Conservation (phyloP, 108 stramenopile genomes). For the Cyclotella atomus region DNA sequence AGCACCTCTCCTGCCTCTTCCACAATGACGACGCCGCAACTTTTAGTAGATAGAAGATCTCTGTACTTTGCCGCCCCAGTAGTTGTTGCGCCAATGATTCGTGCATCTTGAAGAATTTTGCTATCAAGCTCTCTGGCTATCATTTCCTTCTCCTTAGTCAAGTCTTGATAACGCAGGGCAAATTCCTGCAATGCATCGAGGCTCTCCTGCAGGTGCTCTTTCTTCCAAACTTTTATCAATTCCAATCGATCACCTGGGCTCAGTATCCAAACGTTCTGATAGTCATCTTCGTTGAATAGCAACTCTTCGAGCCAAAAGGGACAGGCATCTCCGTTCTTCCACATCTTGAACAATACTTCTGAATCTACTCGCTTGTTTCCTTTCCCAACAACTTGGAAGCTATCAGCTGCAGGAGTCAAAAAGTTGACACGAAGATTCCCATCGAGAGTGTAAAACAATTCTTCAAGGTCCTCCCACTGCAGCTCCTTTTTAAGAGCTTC, state of each 20-base stretch:
- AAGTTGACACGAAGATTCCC: conserved; percentile 9
- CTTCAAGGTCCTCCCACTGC: conserved; percentile 34
- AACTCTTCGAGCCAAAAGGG: conserved; percentile 33
- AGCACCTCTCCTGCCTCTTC: conserved; percentile 82
- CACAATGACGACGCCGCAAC: conserved; percentile 57
- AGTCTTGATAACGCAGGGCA: conserved; percentile 22
- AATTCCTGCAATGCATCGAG: conserved; percentile 7
- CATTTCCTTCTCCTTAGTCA: conserved; percentile 25
- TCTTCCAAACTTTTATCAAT: conserved; percentile 23
- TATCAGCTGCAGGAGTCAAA: conserved; percentile 4
- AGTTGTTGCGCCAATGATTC: conserved; percentile 62
- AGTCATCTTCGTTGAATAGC: conserved; percentile 4
- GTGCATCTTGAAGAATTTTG: conserved; percentile 43
- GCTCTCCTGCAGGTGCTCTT: conserved; percentile 3
- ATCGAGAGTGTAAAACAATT: conserved; percentile 8
- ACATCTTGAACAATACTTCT: conserved; percentile 37
- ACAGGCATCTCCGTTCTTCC: conserved; percentile 42
- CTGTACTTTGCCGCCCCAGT: conserved; percentile 53
- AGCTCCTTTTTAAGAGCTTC: conserved; percentile 25
- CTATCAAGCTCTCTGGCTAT: conserved; percentile 29
- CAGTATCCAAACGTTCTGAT: conserved; percentile 32
- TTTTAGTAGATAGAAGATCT: conserved; percentile 38
- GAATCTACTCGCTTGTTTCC: conserved; percentile 24
- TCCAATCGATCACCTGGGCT: conserved; percentile 4
- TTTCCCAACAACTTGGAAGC: conserved; percentile 39